Conservation (phyloP, 2,329 filamentous ascomycete genomes). For the Ceratocystis cacaofunesta region DNA sequence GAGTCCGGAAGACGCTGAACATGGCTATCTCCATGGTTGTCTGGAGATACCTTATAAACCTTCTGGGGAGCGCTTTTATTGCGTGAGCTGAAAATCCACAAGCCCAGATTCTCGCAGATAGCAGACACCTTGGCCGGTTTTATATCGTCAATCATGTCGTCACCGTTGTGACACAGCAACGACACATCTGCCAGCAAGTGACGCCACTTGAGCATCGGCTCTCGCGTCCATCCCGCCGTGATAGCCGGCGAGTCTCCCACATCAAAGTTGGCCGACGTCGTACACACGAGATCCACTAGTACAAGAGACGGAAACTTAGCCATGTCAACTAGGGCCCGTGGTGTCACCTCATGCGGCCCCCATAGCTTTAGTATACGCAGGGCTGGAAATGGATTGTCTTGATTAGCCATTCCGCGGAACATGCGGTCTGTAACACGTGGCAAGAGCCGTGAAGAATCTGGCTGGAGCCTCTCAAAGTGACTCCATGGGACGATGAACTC, state of each 20-base stretch:
- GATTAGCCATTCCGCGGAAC: slow-evolving; percentile 32
- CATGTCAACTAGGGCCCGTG: slow-evolving; percentile 29
- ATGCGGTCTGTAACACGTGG: slow-evolving; percentile 32
- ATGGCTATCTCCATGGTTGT: neutral
- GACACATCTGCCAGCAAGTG: neutral
- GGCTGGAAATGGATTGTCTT: slow-evolving; percentile 30
- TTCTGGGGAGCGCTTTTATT: neutral
- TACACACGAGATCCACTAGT: slow-evolving; percentile 26
- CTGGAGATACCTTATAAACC: neutral
- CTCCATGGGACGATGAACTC: slow-evolving; percentile 30
- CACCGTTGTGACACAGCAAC: neutral
- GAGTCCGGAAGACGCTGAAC: neutral
- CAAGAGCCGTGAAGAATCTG: slow-evolving; percentile 22
- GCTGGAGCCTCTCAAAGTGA: slow-evolving; percentile 13
- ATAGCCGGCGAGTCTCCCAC: neutral
- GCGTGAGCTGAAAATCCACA: neutral
- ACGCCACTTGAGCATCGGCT: neutral
- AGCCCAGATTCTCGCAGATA: neutral
- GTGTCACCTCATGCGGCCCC: slow-evolving; percentile 27
- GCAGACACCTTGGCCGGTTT: neutral
- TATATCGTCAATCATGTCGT: neutral
- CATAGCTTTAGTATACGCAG: slow-evolving; percentile 34
- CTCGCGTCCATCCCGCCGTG: neutral
- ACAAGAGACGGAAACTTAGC: slow-evolving; percentile 31
- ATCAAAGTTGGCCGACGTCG: neutral